These are phyloP conservation scores for Suhomyces ambrosiae DNA, from an alignment of 1,139 yeast genomes.

Conservation along the genomic window DNA sequence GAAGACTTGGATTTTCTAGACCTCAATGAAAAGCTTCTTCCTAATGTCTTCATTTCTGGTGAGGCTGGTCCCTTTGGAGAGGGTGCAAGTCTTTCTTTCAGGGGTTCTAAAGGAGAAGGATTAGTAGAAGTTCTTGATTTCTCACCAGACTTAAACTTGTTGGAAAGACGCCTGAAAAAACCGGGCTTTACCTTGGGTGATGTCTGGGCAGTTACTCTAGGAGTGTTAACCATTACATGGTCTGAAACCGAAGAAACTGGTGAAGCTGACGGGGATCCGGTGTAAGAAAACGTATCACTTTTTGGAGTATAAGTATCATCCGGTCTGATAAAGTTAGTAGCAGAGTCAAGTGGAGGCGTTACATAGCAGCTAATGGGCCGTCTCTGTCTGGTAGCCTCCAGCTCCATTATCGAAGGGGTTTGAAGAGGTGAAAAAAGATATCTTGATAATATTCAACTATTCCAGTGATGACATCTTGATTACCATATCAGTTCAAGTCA, in stretches of 20 bases:
- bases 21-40: conserved; percentile 10
- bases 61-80: not conserved
- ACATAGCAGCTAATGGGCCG: conserved; percentile 25
- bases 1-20: conserved; percentile 6
- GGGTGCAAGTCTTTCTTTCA: not conserved
- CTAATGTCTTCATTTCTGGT: conserved; percentile 3
- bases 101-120: not conserved
- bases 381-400: conserved; percentile 1
- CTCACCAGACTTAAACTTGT: conserved; percentile 4
- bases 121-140: not conserved
- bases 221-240: conserved; percentile 1
- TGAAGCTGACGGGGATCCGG: conserved; percentile 11
- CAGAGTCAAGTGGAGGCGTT: conserved; percentile 22
- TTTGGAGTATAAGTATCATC: conserved; percentile 13
- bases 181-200: conserved; percentile 6
- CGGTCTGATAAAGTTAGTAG: conserved; percentile 3
- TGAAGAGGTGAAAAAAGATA: too few species aligned
- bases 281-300: conserved; percentile 12
- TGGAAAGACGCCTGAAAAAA: conserved; percentile 7
- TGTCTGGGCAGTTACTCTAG: not conserved
- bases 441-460: too few species aligned
- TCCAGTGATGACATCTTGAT: not conserved
- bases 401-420: too few species aligned
- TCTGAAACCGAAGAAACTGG: conserved; percentile 17
- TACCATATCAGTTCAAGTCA: not conserved